A percentile compares a stretch with the other conserved stretches of the same genome.
Evolutionary conservation across 805 yeast species (phyloP).

Genomic region (Saitoella complicata): DNA sequence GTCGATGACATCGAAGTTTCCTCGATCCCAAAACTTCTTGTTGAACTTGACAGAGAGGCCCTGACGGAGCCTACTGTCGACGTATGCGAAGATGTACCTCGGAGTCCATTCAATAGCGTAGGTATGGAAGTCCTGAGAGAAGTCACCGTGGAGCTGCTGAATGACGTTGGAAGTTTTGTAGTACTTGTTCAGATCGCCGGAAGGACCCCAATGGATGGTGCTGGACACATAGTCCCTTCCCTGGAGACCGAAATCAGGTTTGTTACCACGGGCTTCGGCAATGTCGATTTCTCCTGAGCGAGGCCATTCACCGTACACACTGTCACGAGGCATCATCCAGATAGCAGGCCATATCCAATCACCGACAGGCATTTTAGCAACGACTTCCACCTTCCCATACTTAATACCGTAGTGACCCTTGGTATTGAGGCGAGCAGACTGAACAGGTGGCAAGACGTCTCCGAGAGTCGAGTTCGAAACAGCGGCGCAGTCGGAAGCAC

Average conservation of each 20-base stretch:
- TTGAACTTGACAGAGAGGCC: conserved; percentile 6
- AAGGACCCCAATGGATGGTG: conserved; percentile 10
- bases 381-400: conserved; percentile 10
- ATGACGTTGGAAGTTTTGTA: background rate
- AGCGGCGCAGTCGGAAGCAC: conserved; percentile 5
- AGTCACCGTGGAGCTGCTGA: conserved; percentile 1
- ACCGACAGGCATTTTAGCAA: conserved; percentile 8
- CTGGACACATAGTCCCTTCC: conserved; percentile 8
- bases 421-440: conserved; percentile 9
- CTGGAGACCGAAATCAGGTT: conserved; percentile 7
- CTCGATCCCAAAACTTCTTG: conserved; percentile 6
- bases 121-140: conserved; percentile 6
- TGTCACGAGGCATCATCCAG: conserved; percentile 10
- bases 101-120: conserved; percentile 10
- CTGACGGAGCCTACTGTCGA: conserved; percentile 11
- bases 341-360: conserved; percentile 13
- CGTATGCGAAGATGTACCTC: conserved; percentile 9
- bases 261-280: conserved; percentile 9
- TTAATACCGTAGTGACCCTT: conserved; percentile 2
- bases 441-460: conserved; percentile 9
- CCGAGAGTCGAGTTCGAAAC: conserved; percentile 5
- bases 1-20: conserved; percentile 1
- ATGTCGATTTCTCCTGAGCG: conserved; percentile 12
- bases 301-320: conserved; percentile 10
- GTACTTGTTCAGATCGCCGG: conserved; percentile 3